Evolutionary conservation across 805 yeast genomes (phyloP).

Genomic region (Suhomyces prunicola): DNA sequence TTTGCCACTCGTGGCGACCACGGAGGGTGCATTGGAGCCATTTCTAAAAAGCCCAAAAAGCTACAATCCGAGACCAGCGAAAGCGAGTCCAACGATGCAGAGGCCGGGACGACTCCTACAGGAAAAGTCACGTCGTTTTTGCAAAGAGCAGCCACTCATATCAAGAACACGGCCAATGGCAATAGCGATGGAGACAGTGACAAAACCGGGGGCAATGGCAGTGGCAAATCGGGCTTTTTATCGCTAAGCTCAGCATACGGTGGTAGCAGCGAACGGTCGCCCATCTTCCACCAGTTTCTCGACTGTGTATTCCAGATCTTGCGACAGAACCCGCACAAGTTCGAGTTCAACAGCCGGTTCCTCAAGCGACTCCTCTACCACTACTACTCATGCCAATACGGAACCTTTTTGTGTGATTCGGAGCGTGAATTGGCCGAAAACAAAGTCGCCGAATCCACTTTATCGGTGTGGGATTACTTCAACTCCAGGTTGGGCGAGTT

Average conservation of each 20-base stretch:
- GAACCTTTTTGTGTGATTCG: slow-evolving; percentile 76
- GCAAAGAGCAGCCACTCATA: slow-evolving; percentile 40
- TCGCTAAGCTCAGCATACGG: slow-evolving; percentile 30
- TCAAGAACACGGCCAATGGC: slow-evolving; percentile 33
- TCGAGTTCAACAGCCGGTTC: slow-evolving; percentile 88
- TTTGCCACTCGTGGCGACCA: slow-evolving; percentile 83
- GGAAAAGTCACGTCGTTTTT: slow-evolving; percentile 36
- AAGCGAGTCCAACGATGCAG: background rate
- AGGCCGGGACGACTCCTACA: background rate
- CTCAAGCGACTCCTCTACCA: slow-evolving; percentile 83
- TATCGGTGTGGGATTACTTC: slow-evolving; percentile 94
- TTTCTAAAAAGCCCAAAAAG: slow-evolving; percentile 19
- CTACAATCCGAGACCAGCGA: background rate
- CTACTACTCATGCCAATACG: slow-evolving; percentile 90
- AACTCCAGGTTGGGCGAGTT: slow-evolving; percentile 72
- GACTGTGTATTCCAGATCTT: slow-evolving; percentile 83
- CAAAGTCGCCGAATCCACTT: slow-evolving; percentile 47
- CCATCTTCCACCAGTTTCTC: slow-evolving; percentile 89
- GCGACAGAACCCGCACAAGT: slow-evolving; percentile 64
- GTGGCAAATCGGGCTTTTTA: slow-evolving; percentile 21
- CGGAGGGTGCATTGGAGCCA: slow-evolving; percentile 49
- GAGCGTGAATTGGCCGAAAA: slow-evolving; percentile 56
- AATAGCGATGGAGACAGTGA: slow-evolving; percentile 9
- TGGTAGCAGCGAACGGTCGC: slow-evolving; percentile 54
- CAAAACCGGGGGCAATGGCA: slow-evolving; percentile 5